A percentile compares a stretch with the other conserved stretches of the same genome.
phyloP scores from a whole-genome alignment of 106 monocot species.

The Dendrobium nobile region DNA sequence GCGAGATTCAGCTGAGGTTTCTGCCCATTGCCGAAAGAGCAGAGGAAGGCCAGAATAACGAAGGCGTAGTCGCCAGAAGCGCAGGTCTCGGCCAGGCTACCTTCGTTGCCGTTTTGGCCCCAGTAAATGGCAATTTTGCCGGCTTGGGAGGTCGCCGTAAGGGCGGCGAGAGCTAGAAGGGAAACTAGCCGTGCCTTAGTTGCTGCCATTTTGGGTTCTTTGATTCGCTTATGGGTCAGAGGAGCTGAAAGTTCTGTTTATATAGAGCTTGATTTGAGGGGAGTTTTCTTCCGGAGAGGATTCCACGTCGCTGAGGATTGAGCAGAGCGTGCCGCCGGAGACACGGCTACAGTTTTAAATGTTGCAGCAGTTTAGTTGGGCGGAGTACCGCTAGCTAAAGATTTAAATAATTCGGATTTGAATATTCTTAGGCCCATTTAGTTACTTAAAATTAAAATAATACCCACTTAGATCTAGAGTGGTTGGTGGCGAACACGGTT shows the following conservation, averaged over 20 bases:
- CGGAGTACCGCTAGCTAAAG: too few relatives aligned
- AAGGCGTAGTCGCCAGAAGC: slow-evolving; percentile 39
- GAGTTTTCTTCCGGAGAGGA: too few relatives aligned
- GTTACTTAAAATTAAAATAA: too few relatives aligned
- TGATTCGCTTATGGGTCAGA: background rate
- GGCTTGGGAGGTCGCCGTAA: background rate
- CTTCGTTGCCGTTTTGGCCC: slow-evolving; percentile 47
- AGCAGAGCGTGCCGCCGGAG: background rate
- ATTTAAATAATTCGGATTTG: too few relatives aligned
- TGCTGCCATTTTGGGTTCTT: background rate
- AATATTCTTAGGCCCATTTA: too few relatives aligned
- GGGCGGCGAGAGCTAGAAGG: background rate
- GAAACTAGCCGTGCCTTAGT: background rate
- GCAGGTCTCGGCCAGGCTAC: slow-evolving; percentile 31
- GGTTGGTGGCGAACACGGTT: too few relatives aligned
- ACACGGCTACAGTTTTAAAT: background rate
- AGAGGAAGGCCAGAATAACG: slow-evolving; percentile 25
- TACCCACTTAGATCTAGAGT: too few relatives aligned
- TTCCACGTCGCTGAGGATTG: too few relatives aligned
- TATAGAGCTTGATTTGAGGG: too few relatives aligned
- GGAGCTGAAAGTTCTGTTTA: too few relatives aligned
- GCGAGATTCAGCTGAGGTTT: slow-evolving; percentile 16
- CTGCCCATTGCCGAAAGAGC: slow-evolving; percentile 11
- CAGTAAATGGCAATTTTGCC: slow-evolving; percentile 46
- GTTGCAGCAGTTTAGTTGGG: background rate